These are phyloP conservation scores for Fusarium sp. DNA, from an alignment of 2,329 filamentous ascomycete species.

Conservation along the genomic window DNA sequence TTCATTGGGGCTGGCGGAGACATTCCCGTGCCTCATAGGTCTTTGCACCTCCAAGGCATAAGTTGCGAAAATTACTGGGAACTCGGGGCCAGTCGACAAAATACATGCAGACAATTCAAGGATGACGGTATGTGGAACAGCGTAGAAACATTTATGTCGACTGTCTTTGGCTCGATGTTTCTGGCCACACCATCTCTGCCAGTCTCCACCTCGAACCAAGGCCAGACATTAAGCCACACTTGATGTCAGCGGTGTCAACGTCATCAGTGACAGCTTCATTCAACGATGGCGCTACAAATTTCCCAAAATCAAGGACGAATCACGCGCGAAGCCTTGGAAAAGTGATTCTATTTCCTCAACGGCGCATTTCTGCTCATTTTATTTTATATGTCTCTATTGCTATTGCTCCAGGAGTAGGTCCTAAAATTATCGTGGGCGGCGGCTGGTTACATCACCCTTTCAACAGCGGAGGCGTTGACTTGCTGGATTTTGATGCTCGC, in stretches of 20 bases:
- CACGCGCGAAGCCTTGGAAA: constrained; percentile 24
- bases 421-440: background rate
- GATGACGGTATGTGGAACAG: background rate
- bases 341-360: constrained; percentile 6
- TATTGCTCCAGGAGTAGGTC: background rate
- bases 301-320: constrained; percentile 40
- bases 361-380: constrained; percentile 22
- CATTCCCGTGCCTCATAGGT: background rate
- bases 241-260: constrained; percentile 27
- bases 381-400: background rate
- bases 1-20: constrained; percentile 9
- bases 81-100: background rate
- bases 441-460: constrained; percentile 25
- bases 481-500: background rate
- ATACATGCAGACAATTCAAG: background rate
- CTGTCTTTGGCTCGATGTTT: background rate
- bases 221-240: constrained; percentile 29
- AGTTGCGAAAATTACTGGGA: background rate
- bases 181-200: background rate
- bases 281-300: constrained; percentile 36
- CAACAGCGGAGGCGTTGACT: background rate
- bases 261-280: constrained; percentile 36
- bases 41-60: constrained; percentile 1
- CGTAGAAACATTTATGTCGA: background rate
- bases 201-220: constrained; percentile 34